phyloP scores from a whole-genome alignment of 495 filamentous ascomycete species.

The Halenospora varia region DNA sequence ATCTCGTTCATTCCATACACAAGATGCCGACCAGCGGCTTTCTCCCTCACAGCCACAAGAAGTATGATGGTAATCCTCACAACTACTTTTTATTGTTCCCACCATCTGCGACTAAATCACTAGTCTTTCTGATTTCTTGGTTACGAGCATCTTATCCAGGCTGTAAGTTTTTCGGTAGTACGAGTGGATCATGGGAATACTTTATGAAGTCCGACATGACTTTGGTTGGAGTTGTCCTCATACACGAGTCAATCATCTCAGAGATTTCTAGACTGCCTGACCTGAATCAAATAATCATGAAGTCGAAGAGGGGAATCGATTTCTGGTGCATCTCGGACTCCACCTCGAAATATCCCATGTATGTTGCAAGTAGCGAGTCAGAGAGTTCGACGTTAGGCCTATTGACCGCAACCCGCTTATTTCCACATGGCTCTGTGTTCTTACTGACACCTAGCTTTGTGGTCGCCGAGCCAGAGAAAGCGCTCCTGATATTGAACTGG shows the following conservation, averaged over 20 bases:
- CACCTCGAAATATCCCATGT: conserved; percentile 6
- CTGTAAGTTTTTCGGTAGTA: conserved; percentile 19
- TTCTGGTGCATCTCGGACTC: conserved; percentile 20
- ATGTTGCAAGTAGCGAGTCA: neutral
- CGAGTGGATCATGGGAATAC: conserved; percentile 19
- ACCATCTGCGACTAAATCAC: neutral
- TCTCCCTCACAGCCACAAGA: too few species aligned
- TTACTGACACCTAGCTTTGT: conserved; percentile 63
- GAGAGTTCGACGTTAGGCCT: conserved; percentile 5
- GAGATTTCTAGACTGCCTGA: conserved; percentile 9
- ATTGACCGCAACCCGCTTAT: conserved; percentile 38
- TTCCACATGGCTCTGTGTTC: conserved; percentile 53
- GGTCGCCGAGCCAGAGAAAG: conserved; percentile 43
- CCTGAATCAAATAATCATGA: neutral
- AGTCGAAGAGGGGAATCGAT: neutral
- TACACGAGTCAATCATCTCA: conserved; percentile 22
- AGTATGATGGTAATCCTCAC: too few species aligned
- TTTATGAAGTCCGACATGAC: conserved; percentile 5
- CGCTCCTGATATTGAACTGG: conserved; percentile 54
- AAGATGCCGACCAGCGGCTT: too few species aligned
- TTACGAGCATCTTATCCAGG: conserved; percentile 1
- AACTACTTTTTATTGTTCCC: conserved; percentile 23
- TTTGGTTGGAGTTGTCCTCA: conserved; percentile 6
- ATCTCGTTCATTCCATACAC: too few species aligned
- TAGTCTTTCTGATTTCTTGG: conserved; percentile 15